These are phyloP conservation scores for Sporothrix luriei DNA, from an alignment of 2,329 filamentous ascomycete species.

Conservation along the genomic window DNA sequence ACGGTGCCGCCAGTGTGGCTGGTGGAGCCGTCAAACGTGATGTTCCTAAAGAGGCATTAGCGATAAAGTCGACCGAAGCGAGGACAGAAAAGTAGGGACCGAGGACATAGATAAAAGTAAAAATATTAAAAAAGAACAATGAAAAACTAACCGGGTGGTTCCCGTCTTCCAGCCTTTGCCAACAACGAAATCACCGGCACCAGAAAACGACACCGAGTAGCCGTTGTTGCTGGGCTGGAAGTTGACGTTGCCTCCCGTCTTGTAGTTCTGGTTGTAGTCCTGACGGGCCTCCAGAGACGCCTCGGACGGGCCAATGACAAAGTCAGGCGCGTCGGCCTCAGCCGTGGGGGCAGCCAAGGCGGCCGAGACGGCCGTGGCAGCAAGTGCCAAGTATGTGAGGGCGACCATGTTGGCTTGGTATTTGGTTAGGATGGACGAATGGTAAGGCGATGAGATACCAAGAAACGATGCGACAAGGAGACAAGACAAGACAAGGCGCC, in stretches of 20 bases:
- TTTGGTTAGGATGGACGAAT: not conserved
- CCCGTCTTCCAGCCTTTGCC: conserved; percentile 63
- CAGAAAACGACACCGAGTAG: conserved; percentile 51
- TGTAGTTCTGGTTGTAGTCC: conserved; percentile 50
- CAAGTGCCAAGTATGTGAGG: conserved; percentile 37
- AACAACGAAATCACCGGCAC: conserved; percentile 57
- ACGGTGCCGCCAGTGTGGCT: conserved; percentile 39
- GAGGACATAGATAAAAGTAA: not conserved
- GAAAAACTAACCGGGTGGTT: conserved; percentile 46
- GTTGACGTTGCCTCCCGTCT: conserved; percentile 44
- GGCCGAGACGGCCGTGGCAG: conserved; percentile 37
- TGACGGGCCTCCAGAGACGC: conserved; percentile 40
- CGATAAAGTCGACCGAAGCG: not conserved
- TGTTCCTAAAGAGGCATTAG: conserved; percentile 36
- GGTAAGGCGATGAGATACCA: not conserved
- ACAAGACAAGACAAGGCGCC: conserved; percentile 2
- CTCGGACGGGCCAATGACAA: conserved; percentile 38
- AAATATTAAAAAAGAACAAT: not conserved
- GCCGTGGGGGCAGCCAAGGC: conserved; percentile 38
- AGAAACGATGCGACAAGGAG: not conserved
- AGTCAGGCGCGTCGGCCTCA: conserved; percentile 38
- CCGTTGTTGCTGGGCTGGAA: conserved; percentile 39
- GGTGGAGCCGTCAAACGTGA: conserved; percentile 41
- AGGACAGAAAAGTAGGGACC: not conserved
- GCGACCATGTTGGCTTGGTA: conserved; percentile 38